A percentile compares a stretch with the other conserved stretches of the same genome.
Evolutionary conservation across 106 monocot species (phyloP).

Genomic region (Iris macrosiphon): DNA sequence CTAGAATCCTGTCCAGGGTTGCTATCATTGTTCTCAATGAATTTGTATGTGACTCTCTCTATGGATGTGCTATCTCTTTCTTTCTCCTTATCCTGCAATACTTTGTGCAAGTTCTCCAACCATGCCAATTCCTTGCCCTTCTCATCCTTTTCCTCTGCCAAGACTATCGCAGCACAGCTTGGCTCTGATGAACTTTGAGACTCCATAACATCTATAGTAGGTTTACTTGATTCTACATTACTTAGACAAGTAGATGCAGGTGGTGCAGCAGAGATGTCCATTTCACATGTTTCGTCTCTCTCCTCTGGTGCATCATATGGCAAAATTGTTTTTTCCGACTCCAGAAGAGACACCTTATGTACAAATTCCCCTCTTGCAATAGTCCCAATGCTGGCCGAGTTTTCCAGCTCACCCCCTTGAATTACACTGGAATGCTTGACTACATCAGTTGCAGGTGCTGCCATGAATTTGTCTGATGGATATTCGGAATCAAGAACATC

Average conservation of each 20-base stretch:
- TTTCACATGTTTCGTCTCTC: not conserved
- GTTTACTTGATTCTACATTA: conserved; percentile 19
- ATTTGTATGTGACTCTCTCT: conserved; percentile 2
- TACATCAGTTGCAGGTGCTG: conserved; percentile 7
- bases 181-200: conserved; percentile 22
- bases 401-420: not conserved
- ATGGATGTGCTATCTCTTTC: no score
- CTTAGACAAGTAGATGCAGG: conserved; percentile 4
- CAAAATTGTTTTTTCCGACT: conserved; percentile 1
- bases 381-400: not conserved
- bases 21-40: not conserved
- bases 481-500: not conserved
- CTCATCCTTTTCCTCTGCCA: conserved; percentile 12
- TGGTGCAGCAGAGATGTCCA: conserved; percentile 10
- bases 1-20: conserved; percentile 11
- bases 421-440: conserved; percentile 1
- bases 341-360: not conserved
- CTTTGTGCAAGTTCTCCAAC: conserved; percentile 39
- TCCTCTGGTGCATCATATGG: conserved; percentile 4
- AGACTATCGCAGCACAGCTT: conserved; percentile 1
- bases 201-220: conserved; percentile 6
- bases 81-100: conserved; percentile 18
- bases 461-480: conserved; percentile 3
- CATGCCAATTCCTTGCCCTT: conserved; percentile 34
- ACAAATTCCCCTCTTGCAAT: not conserved